These are phyloP conservation scores for Scheffersomyces cryptocercus DNA, from an alignment of 1,139 yeast species.

Conservation along the genomic window DNA sequence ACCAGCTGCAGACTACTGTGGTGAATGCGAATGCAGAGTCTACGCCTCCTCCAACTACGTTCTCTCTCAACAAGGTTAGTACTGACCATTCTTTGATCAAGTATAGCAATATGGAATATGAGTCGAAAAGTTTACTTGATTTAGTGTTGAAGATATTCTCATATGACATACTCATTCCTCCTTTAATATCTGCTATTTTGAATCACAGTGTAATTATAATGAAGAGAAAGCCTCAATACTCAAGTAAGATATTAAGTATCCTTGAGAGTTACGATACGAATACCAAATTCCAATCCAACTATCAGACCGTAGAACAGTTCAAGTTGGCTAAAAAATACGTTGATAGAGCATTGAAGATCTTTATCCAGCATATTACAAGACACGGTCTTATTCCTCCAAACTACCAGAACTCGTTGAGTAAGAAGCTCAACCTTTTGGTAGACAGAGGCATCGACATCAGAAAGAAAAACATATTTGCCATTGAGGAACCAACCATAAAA, in stretches of 20 bases:
- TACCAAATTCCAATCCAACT: conserved; percentile 44
- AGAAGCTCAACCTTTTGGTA: conserved; percentile 29
- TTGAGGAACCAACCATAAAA: conserved; percentile 31
- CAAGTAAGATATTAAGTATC: conserved; percentile 42
- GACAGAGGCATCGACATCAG: conserved; percentile 45
- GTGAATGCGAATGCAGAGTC: conserved; percentile 14
- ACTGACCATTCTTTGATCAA: conserved; percentile 69
- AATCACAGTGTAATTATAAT: conserved; percentile 53
- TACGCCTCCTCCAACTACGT: conserved; percentile 22
- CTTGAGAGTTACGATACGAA: conserved; percentile 38
- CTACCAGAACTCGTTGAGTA: conserved; percentile 28
- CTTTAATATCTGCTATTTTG: conserved; percentile 56
- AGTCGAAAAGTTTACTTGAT: conserved; percentile 71
- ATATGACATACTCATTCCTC: conserved; percentile 56
- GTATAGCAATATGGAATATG: conserved; percentile 58
- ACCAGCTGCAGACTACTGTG: conserved; percentile 59
- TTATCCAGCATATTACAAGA: conserved; percentile 37
- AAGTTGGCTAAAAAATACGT: conserved; percentile 44
- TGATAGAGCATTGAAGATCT: conserved; percentile 40
- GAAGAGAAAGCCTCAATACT: conserved; percentile 57
- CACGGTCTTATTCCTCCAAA: conserved; percentile 35
- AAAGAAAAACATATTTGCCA: conserved; percentile 37
- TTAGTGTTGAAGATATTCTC: conserved; percentile 56
- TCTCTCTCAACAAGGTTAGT: conserved; percentile 61
- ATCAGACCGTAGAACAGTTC: conserved; percentile 44